Evolutionary conservation across 345 rosid genomes (phyloP).

Genomic region (Sonneratia caseolaris): DNA sequence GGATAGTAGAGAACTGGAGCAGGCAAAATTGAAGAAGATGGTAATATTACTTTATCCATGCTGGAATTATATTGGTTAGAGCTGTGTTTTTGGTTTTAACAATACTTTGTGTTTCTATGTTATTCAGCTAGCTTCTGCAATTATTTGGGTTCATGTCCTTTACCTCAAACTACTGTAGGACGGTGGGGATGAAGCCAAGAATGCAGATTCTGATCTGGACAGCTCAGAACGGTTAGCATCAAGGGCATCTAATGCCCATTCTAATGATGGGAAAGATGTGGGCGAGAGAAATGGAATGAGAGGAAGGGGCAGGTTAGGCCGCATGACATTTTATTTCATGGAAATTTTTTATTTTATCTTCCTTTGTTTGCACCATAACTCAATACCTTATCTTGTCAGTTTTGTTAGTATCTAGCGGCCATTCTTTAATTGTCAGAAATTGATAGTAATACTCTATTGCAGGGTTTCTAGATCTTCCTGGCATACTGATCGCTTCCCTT

Average conservation of each 20-base stretch:
- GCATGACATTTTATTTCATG: background rate
- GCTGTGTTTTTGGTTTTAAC: slow-evolving; percentile 58
- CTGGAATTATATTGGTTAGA: slow-evolving; percentile 38
- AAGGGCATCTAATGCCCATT: slow-evolving; percentile 29
- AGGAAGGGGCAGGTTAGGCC: slow-evolving; percentile 52
- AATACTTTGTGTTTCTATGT: slow-evolving; percentile 59
- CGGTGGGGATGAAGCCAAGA: slow-evolving; percentile 42
- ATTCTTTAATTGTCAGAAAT: background rate
- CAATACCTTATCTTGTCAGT: background rate
- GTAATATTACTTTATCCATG: slow-evolving; percentile 72
- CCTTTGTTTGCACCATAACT: background rate
- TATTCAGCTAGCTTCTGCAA: slow-evolving; percentile 98
- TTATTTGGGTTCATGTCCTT: slow-evolving; percentile 99
- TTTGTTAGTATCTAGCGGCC: background rate
- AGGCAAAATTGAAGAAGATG: slow-evolving; percentile 45
- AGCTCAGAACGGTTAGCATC: slow-evolving; percentile 22
- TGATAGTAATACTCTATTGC: background rate
- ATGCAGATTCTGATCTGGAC: slow-evolving; percentile 21
- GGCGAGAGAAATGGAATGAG: slow-evolving; percentile 44
- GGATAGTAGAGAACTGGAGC: slow-evolving; percentile 48
- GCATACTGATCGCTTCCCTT: slow-evolving; percentile 22
- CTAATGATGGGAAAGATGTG: slow-evolving; percentile 37
- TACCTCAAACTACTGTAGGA: slow-evolving; percentile 99
- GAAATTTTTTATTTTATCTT: background rate
- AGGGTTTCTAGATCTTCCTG: slow-evolving; percentile 35